Conservation (phyloP, 345 rosid species). For the Toxicodendron radicans region DNA sequence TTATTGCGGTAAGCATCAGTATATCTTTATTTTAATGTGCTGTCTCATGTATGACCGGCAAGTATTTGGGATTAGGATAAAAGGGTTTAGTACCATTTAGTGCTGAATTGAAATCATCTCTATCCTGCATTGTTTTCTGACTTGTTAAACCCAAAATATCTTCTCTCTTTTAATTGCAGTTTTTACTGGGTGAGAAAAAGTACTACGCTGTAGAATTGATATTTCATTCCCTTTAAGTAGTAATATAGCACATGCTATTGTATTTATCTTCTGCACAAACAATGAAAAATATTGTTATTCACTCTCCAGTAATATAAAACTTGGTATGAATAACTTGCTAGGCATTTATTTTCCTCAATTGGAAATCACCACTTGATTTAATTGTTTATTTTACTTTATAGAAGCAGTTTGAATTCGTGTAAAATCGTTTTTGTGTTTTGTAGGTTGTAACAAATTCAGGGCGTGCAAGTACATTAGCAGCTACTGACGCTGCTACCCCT, state of each 20-base stretch:
- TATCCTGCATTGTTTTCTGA: background rate
- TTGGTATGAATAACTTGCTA: background rate
- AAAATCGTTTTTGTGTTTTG: conserved; percentile 28
- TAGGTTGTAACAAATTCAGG: conserved; percentile 98
- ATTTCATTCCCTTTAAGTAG: too few relatives aligned
- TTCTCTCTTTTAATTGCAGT: too few relatives aligned
- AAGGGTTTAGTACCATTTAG: background rate
- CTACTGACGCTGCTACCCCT: conserved; percentile 99
- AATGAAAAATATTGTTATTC: background rate
- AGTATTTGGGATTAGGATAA: too few relatives aligned
- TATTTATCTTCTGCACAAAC: background rate
- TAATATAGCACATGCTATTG: background rate
- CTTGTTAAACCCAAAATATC: too few relatives aligned
- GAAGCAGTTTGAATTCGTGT: conserved; percentile 2
- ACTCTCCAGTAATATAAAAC: background rate
- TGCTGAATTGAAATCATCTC: background rate
- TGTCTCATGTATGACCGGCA: too few relatives aligned
- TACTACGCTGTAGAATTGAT: too few relatives aligned
- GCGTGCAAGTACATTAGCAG: conserved; percentile 86
- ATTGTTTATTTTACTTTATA: background rate
- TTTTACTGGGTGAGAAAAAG: too few relatives aligned
- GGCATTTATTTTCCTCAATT: background rate
- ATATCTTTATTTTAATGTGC: conserved; percentile 3
- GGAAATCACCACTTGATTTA: background rate
- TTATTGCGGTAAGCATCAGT: conserved; percentile 66